These are phyloP conservation scores for Heterobasidion annosum DNA, from an alignment of 1,284 basidiomycete species.

Conservation along the genomic window DNA sequence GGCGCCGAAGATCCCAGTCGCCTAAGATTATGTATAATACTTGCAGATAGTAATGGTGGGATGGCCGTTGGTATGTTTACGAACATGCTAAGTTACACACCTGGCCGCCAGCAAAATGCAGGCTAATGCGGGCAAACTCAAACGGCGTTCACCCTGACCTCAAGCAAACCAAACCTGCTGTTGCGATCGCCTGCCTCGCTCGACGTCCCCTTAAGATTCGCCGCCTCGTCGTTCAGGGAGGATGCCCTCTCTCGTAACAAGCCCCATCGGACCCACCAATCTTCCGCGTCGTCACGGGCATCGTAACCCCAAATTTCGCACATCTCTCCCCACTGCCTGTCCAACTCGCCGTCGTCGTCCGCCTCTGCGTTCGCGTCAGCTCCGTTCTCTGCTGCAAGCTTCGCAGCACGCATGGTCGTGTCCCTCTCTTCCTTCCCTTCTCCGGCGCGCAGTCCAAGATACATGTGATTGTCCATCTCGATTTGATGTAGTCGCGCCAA, in stretches of 20 bases:
- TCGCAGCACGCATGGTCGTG: constrained; percentile 5
- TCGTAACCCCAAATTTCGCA: constrained; percentile 10
- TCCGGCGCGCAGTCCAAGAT: constrained; percentile 10
- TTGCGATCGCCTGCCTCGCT: not conserved
- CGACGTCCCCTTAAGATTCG: not conserved
- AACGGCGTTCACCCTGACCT: not conserved
- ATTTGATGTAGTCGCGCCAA: constrained; percentile 8
- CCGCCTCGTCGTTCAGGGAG: not conserved
- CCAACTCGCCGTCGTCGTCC: constrained; percentile 11
- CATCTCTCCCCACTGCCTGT: constrained; percentile 12
- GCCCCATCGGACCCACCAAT: constrained; percentile 7
- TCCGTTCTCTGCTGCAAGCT: not conserved
- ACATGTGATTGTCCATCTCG: constrained; percentile 10
- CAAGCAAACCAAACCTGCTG: not conserved
- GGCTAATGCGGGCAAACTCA: not conserved
- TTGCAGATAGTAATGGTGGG: not conserved
- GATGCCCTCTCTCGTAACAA: constrained; percentile 4
- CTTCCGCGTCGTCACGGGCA: constrained; percentile 11
- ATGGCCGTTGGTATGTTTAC: too few relatives aligned
- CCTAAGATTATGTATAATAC: not conserved
- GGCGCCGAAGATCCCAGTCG: too few relatives aligned
- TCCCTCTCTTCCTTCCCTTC: constrained; percentile 12
- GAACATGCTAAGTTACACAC: not conserved
- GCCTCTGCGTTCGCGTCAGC: constrained; percentile 1
- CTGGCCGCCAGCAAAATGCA: not conserved